These are phyloP conservation scores for Epicoccum nigrum DNA, from an alignment of 2,329 filamentous ascomycete species.

Conservation along the genomic window DNA sequence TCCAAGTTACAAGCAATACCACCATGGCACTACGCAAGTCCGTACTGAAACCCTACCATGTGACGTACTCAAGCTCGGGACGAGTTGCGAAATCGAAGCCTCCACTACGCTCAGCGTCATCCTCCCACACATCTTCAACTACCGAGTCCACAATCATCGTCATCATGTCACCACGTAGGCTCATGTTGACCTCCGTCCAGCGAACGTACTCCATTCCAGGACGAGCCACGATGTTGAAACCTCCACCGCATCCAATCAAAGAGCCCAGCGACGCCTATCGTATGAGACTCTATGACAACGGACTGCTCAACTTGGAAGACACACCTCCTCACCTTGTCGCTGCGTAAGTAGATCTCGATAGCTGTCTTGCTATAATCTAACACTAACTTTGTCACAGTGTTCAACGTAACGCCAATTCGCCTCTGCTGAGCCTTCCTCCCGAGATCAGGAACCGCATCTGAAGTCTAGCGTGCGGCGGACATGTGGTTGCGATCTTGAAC, in stretches of 20 bases:
- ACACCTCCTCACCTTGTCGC: not conserved
- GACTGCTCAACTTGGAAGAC: not conserved
- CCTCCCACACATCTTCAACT: too few relatives aligned
- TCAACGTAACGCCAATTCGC: not conserved
- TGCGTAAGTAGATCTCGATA: not conserved
- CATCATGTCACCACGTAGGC: too few relatives aligned
- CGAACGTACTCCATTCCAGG: too few relatives aligned
- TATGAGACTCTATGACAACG: not conserved
- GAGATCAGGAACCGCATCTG: slow-evolving; percentile 6
- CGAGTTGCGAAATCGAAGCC: too few relatives aligned
- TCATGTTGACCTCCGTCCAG: too few relatives aligned
- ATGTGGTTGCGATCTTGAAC: not conserved
- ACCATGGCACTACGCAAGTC: too few relatives aligned
- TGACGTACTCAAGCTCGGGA: too few relatives aligned
- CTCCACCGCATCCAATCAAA: not conserved
- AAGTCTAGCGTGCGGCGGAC: not conserved
- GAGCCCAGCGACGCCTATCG: not conserved
- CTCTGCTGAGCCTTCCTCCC: slow-evolving; percentile 1
- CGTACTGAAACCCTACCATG: too few relatives aligned
- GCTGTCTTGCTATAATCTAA: not conserved
- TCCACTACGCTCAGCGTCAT: too few relatives aligned
- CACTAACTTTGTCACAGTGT: not conserved
- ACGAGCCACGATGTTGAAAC: too few relatives aligned
- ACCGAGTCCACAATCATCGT: too few relatives aligned
- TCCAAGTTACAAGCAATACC: too few relatives aligned